Evolutionary conservation across 2,329 filamentous ascomycete genomes (phyloP), one percentile per base, ranked within the genome.

Genomic region (Aotearoamyces nothofagi): DNA sequence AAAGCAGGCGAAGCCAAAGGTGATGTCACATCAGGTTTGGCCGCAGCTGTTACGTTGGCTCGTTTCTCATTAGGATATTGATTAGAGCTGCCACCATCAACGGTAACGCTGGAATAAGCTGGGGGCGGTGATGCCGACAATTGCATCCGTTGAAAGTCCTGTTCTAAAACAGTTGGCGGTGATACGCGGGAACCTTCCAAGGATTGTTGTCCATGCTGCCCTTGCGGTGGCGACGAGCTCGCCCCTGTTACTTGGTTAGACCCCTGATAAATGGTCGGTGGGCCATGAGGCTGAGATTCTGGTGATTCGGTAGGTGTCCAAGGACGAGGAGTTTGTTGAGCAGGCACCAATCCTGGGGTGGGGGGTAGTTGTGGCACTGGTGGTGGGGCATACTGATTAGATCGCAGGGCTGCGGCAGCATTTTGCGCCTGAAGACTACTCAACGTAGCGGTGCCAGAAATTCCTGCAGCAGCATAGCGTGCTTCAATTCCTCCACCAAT

Each of bases 241-340:
- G 50, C 42, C 15, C 35, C 34, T 20, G 50, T 46, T 4, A 86
- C 72, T 36, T 80, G 74, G 39, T 76, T 77, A 29, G 71, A 68
- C 5, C 90, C 90, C 54, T 94, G 87, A 43, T 94, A 96, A 1
- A 92, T 78, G 0, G 80, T 84, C 1, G 87, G 84, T 16, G 84
- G 84, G 0, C 86, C 86, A 56, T 93, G 83, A 4, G 83, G 82
- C 29, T 84, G 78, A 36, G 76, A 77, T 17, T 83, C 84, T 1
- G 86, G 84, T 33, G 75, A 67, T 51, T 98, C 90, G 3, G 90
- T 96, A 1, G 90, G 90, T 7, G 87, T 96, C 90, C 87, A 96
- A 16, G 86, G 86, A 26, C 87, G 68, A 15, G 63, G 49, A 20
- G 56, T 49, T 24, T 46, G 42, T 43, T 47, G 44, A 13, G 33